These are phyloP conservation scores for Globisporangium paddicum DNA, from an alignment of 352 stramenopile species.

Conservation along the genomic window DNA sequence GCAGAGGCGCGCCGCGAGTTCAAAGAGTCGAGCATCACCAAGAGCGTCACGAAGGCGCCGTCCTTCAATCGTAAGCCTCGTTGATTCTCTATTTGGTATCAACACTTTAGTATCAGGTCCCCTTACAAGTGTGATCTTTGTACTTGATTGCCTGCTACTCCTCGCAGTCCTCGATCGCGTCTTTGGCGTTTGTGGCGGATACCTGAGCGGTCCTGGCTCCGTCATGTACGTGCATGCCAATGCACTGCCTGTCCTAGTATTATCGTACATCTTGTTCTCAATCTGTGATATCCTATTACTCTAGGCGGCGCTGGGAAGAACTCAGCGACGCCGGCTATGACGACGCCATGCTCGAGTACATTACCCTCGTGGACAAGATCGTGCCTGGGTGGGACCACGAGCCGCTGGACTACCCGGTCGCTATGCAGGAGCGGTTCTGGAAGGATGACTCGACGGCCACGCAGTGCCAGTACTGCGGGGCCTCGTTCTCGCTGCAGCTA, in stretches of 20 bases:
- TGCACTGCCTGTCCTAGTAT: not conserved
- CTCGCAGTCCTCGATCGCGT: constrained; percentile 21
- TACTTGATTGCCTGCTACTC: not conserved
- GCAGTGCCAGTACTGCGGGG: constrained; percentile 45
- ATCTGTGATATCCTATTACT: not conserved
- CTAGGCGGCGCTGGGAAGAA: constrained; percentile 60
- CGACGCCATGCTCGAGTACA: constrained; percentile 52
- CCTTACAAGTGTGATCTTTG: not conserved
- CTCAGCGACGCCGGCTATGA: constrained; percentile 36
- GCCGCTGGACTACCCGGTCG: constrained; percentile 42
- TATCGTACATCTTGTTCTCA: not conserved
- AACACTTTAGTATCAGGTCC: not conserved
- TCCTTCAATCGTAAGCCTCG: constrained; percentile 12
- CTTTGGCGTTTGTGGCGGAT: constrained; percentile 49
- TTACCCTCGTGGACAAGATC: constrained; percentile 51
- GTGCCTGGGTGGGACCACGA: constrained; percentile 58
- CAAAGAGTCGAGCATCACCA: constrained; percentile 33
- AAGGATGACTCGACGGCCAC: constrained; percentile 37
- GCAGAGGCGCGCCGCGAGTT: constrained; percentile 37
- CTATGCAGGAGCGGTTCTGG: constrained; percentile 55
- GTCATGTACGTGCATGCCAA: constrained; percentile 42
- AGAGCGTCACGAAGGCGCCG: constrained; percentile 10
- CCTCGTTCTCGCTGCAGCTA: constrained; percentile 31
- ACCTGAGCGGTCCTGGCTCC: constrained; percentile 34
- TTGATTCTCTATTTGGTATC: not conserved